A percentile compares a stretch with the other conserved stretches of the same genome.
Conservation (phyloP, 805 yeast species). For the Cyberlindnera nakhonratchasimensis region DNA sequence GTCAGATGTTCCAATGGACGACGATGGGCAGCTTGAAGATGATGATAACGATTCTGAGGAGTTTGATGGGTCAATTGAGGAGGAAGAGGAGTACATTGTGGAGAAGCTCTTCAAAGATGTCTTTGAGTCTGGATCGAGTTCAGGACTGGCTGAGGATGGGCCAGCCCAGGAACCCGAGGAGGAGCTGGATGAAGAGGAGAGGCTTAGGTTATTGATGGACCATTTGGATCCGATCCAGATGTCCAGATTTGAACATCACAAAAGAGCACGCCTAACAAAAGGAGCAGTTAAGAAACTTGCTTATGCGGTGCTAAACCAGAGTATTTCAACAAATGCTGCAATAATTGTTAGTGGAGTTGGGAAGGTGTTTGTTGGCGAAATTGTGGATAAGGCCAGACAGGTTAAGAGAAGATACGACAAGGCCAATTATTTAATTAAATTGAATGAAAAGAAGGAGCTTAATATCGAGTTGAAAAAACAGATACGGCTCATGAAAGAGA, state of each 20-base stretch:
- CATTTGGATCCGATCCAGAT: conserved; percentile 79
- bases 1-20: conserved; percentile 31
- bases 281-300: conserved; percentile 79
- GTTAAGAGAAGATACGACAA: conserved; percentile 57
- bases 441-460: conserved; percentile 39
- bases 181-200: conserved; percentile 49
- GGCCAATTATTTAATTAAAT: conserved; percentile 32
- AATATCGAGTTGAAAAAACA: conserved; percentile 33
- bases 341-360: conserved; percentile 82
- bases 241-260: conserved; percentile 80
- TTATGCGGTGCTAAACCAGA: conserved; percentile 73
- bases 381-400: conserved; percentile 75
- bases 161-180: conserved; percentile 26
- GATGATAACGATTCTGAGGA: conserved; percentile 21
- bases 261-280: conserved; percentile 72
- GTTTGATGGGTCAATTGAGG: conserved; percentile 19
- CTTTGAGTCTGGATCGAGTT: background rate
- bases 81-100: conserved; percentile 21
- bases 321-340: conserved; percentile 74
- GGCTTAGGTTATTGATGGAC: conserved; percentile 59
- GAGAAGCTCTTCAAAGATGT: conserved; percentile 18
- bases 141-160: conserved; percentile 15
- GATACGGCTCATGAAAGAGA: conserved; percentile 37
- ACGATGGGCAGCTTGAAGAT: conserved; percentile 6
- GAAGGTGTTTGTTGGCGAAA: conserved; percentile 85